Conservation (phyloP, 2,329 filamentous ascomycete genomes). For the Alternaria sp. region DNA sequence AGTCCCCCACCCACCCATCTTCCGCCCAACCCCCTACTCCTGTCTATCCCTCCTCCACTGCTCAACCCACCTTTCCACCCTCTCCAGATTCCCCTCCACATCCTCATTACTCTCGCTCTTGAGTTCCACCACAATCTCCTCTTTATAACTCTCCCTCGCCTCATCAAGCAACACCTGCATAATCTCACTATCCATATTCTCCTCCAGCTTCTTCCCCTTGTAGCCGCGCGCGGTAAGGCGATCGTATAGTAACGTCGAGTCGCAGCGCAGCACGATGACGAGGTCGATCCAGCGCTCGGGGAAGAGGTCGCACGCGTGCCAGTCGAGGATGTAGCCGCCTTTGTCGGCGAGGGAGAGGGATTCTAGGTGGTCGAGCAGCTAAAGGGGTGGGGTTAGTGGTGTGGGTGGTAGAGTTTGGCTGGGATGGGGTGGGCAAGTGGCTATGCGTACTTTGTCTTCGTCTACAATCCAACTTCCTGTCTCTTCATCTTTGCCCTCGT, state of each 20-base stretch:
- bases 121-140: conserved; percentile 87
- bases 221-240: conserved; percentile 80
- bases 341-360: conserved; percentile 68
- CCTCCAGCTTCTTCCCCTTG: conserved; percentile 84
- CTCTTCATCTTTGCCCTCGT: conserved; percentile 87
- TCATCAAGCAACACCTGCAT: conserved; percentile 95
- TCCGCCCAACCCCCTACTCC: conserved; percentile 19
- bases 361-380: conserved; percentile 90
- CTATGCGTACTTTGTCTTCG: conserved; percentile 78
- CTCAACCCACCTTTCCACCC: conserved; percentile 81
- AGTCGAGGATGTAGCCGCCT: conserved; percentile 91
- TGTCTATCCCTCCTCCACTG: conserved; percentile 77
- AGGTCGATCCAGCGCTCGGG: conserved; percentile 93
- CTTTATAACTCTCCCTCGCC: conserved; percentile 83
- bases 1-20: not conserved
- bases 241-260: conserved; percentile 83
- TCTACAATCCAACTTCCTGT: conserved; percentile 91
- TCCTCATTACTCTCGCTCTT: conserved; percentile 84
- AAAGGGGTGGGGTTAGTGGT: conserved; percentile 1
- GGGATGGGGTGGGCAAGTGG: not conserved
- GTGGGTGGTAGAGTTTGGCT: not conserved
- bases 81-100: conserved; percentile 85
- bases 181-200: conserved; percentile 96
- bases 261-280: conserved; percentile 85
- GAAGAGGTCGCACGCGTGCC: conserved; percentile 97